These are phyloP conservation scores for Hypoxylon sp. DNA, from an alignment of 2,329 filamentous ascomycete genomes.

Conservation along the genomic window DNA sequence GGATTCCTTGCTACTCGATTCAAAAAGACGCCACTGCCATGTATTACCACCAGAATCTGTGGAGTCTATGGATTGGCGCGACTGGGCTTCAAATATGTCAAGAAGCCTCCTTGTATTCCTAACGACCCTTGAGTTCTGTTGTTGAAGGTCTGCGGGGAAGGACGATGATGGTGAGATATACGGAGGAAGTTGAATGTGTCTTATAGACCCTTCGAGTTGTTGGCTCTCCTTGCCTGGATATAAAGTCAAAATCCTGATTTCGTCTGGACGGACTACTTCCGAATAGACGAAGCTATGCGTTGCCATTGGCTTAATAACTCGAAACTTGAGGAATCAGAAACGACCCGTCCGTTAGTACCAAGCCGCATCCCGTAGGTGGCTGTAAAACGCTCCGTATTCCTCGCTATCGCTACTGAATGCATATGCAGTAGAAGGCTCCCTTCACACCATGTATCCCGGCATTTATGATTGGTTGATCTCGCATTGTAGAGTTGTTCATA, in stretches of 20 bases:
- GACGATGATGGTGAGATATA: constrained; percentile 12
- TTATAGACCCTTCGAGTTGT: constrained; percentile 22
- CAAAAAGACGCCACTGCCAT: constrained; percentile 26
- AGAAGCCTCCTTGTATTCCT: constrained; percentile 28
- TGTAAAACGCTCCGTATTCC: background rate
- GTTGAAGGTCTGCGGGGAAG: constrained; percentile 3
- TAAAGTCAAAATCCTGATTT: constrained; percentile 28
- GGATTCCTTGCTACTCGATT: constrained; percentile 21
- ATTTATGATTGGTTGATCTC: constrained; percentile 3
- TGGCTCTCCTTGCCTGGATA: constrained; percentile 13
- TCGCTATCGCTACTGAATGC: background rate
- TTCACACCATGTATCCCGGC: background rate
- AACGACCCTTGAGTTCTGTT: constrained; percentile 10
- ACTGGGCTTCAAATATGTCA: constrained; percentile 31
- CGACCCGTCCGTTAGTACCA: background rate
- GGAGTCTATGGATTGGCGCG: constrained; percentile 12
- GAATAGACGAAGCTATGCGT: constrained; percentile 22
- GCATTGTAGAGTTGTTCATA: background rate
- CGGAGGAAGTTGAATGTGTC: constrained; percentile 17
- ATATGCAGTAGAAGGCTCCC: background rate
- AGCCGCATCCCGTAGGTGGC: constrained; percentile 2
- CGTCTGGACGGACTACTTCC: constrained; percentile 15
- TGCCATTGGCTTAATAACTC: background rate
- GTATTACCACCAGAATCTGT: constrained; percentile 20
- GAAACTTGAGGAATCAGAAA: background rate